Conservation (phyloP, 1,284 basidiomycete species). For the Heterobasidion parviporum region DNA sequence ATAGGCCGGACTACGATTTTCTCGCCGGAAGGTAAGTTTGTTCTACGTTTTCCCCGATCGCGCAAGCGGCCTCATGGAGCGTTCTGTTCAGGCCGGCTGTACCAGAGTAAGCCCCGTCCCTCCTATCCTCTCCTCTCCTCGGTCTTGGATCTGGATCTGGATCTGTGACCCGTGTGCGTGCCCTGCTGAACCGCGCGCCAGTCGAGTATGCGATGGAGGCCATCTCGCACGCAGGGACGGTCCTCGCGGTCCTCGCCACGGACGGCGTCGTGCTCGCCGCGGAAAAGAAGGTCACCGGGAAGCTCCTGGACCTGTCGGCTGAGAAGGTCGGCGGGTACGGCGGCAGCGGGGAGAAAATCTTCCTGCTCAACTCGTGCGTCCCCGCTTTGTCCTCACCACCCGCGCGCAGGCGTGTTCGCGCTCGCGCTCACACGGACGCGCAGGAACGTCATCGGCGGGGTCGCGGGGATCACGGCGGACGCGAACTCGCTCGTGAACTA, state of each 20-base stretch:
- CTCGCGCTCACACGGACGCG: not conserved
- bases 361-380: constrained; percentile 80
- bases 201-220: constrained; percentile 99
- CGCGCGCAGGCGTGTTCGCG: not conserved
- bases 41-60: constrained; percentile 1
- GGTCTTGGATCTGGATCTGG: not conserved
- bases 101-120: constrained; percentile 62
- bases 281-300: constrained; percentile 99
- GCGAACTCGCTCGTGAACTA: constrained; percentile 97
- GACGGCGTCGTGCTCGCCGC: constrained; percentile 97
- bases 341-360: constrained; percentile 97
- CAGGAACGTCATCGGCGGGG: constrained; percentile 93
- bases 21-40: constrained; percentile 78
- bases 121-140: not conserved
- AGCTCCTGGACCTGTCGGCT: constrained; percentile 85
- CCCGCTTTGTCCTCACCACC: not conserved
- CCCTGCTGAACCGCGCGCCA: constrained; percentile 20
- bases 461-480: constrained; percentile 94
- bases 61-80: constrained; percentile 4
- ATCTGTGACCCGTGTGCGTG: not conserved
- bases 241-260: constrained; percentile 90
- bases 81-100: constrained; percentile 62
- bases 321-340: constrained; percentile 87
- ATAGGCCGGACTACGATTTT: constrained; percentile 90
- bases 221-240: constrained; percentile 94